Conservation (phyloP, 371 early-diverging fungal genomes). For the Mortierella sp. region DNA sequence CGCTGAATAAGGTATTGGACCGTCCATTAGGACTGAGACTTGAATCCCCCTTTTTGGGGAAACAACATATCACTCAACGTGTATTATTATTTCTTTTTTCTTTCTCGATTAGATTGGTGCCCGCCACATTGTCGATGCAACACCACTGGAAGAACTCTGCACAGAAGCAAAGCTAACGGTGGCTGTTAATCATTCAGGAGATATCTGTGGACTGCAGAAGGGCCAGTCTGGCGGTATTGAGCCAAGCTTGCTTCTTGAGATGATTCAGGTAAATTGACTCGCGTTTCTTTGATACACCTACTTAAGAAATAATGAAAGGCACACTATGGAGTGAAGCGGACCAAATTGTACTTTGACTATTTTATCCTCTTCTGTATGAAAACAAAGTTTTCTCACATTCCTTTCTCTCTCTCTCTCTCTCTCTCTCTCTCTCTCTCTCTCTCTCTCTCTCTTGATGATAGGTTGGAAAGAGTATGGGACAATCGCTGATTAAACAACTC, state of each 20-base stretch:
- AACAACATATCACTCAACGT: background rate
- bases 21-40: background rate
- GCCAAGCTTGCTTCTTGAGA: slow-evolving; percentile 79
- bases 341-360: slow-evolving; percentile 1
- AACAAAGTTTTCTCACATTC: slow-evolving; percentile 13
- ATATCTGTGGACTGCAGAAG: slow-evolving; percentile 88
- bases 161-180: slow-evolving; percentile 83
- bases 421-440: background rate
- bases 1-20: slow-evolving; percentile 77
- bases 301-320: background rate
- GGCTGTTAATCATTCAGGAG: slow-evolving; percentile 81
- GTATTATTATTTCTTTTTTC: background rate
- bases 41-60: background rate
- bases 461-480: slow-evolving; percentile 71
- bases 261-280: slow-evolving; percentile 69
- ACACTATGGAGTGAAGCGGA: slow-evolving; percentile 3
- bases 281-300: background rate
- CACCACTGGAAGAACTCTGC: slow-evolving; percentile 87
- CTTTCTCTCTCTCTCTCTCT: slow-evolving; percentile 34
- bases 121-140: slow-evolving; percentile 87
- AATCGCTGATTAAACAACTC: slow-evolving; percentile 63
- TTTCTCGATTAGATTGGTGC: slow-evolving; percentile 80
- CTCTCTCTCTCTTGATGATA: no score
- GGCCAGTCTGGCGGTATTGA: slow-evolving; percentile 79
- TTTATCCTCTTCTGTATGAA: background rate